phyloP scores from a whole-genome alignment of 2,329 filamentous ascomycete genomes.

The Neonectria neomacrospora region DNA sequence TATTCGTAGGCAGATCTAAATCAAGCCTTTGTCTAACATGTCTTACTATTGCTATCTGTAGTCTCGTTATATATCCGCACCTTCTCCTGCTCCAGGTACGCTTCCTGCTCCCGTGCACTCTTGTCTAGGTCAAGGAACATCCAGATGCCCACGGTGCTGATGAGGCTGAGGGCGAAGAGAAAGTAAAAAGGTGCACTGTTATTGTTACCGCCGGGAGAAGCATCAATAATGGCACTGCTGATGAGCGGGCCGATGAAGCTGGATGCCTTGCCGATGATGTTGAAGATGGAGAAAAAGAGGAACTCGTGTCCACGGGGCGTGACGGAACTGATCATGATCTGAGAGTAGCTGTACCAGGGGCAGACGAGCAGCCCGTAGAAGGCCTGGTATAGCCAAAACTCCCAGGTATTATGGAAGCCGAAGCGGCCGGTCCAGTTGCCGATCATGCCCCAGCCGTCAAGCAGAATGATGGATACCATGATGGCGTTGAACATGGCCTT shows the following conservation, averaged over 20 bases:
- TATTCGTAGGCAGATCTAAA: too few relatives aligned
- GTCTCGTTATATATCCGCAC: not conserved
- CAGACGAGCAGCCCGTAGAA: constrained; percentile 75
- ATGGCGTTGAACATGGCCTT: constrained; percentile 77
- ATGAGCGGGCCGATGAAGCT: constrained; percentile 76
- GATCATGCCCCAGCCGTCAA: constrained; percentile 62
- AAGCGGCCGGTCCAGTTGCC: constrained; percentile 58
- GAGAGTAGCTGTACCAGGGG: constrained; percentile 76
- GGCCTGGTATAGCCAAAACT: constrained; percentile 58
- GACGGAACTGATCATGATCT: constrained; percentile 77
- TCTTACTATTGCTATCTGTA: too few relatives aligned
- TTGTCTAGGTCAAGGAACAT: constrained; percentile 70
- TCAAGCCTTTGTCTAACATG: too few relatives aligned
- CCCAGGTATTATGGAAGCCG: constrained; percentile 59
- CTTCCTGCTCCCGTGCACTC: constrained; percentile 68
- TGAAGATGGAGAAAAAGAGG: constrained; percentile 76
- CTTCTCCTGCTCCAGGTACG: constrained; percentile 58
- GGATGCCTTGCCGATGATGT: constrained; percentile 74
- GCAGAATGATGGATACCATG: constrained; percentile 69
- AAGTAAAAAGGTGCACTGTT: constrained; percentile 75
- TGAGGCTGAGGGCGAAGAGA: constrained; percentile 66
- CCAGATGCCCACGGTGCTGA: constrained; percentile 64
- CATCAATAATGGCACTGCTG: constrained; percentile 76
- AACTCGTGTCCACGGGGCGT: constrained; percentile 76
- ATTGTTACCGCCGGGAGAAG: constrained; percentile 62